Base-by-base conservation (phyloP, 2,329 filamentous ascomycete species). In the Cercospora sp. region DNA sequence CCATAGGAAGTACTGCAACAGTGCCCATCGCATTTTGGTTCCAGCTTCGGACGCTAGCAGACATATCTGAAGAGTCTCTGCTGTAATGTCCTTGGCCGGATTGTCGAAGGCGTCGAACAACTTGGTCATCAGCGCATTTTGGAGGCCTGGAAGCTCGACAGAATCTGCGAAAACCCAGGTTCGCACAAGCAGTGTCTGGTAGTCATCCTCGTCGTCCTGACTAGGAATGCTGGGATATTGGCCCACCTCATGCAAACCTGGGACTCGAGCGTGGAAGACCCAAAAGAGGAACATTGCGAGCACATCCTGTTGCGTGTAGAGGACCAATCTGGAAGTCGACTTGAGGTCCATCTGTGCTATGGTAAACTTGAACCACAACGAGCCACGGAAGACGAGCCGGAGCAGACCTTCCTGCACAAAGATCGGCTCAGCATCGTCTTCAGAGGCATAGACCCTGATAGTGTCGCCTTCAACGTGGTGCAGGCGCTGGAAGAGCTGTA, bases 1-100 rank as follows among this genome's bases (percentile, higher is more conserved):
- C 66, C 66, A 67, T 3, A 67, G 62, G 12, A 60, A 60, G 39
- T 67, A 67, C 23, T 55, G 30, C 30, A 67, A 4, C 31, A 67
- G 23, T 18, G 66, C 66, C 13, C 10, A 42, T 5, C 62, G 55
- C 62, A 64, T 64, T 12, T 53, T 31, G 10, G 62, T 58, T n/a
- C 20, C 51, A 18, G 62, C 10, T 31, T 64, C 62, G 5, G 62
- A 58, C 18, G 30, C 33, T 18, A 58, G 30, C 12, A 64, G 48
- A 42, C 62, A 64, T 26, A 64, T 45, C 28, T 64, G 62, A 33
- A 64, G 33, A 33, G 62, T 59, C 8, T 64, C 62, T 18, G 18
- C 30, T 20, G 62, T 31, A n/a, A 64, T 23, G 28, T 64, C 51
- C 51, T 45, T 58, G 30, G 62, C 62, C 51, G 62, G 62, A 16